Evolutionary conservation across 257 asterid species (phyloP).

Genomic region (Leonotis leonurus): DNA sequence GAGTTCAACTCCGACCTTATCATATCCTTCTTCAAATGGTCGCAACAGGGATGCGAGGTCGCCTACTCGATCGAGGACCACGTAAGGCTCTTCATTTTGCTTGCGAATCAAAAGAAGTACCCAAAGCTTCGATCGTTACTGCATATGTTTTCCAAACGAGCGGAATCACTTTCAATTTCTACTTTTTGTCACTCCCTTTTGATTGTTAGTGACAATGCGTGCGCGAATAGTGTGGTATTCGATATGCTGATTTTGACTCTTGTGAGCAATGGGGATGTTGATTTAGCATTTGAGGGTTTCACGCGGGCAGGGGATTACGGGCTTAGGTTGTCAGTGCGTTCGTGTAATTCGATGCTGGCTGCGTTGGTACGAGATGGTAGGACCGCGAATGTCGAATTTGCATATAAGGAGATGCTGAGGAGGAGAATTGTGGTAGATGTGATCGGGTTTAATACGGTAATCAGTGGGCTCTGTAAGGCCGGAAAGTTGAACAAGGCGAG

Average conservation of each 20-base stretch:
- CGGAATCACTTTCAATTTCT: constrained; percentile 28
- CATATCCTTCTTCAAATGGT: constrained; percentile 60
- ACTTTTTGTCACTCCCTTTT: constrained; percentile 49
- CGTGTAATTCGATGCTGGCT: constrained; percentile 57
- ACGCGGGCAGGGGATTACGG: constrained; percentile 72
- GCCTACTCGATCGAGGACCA: constrained; percentile 38
- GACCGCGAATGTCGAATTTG: constrained; percentile 41
- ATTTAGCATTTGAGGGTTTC: constrained; percentile 69
- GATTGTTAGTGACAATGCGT: constrained; percentile 37
- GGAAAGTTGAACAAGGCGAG: constrained; percentile 72
- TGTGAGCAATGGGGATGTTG: constrained; percentile 37
- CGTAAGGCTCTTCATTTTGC: constrained; percentile 35
- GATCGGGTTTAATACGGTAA: constrained; percentile 52
- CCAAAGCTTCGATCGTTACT: constrained; percentile 56
- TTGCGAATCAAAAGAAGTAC: constrained; percentile 52
- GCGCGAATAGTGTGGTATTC: constrained; percentile 48
- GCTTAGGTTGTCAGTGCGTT: constrained; percentile 44
- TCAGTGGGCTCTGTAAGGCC: constrained; percentile 71
- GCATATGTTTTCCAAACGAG: constrained; percentile 39
- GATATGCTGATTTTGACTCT: constrained; percentile 58
- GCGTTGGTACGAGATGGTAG: constrained; percentile 44
- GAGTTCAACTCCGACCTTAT: constrained; percentile 31
- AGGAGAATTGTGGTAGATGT: constrained; percentile 51
- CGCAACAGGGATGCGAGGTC: constrained; percentile 39
- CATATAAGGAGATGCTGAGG: constrained; percentile 66